A percentile compares a stretch with the other conserved stretches of the same genome.
These are phyloP conservation scores for Plenodomus tracheiphilus DNA, from an alignment of 2,329 filamentous ascomycete species.

Conservation along the genomic window DNA sequence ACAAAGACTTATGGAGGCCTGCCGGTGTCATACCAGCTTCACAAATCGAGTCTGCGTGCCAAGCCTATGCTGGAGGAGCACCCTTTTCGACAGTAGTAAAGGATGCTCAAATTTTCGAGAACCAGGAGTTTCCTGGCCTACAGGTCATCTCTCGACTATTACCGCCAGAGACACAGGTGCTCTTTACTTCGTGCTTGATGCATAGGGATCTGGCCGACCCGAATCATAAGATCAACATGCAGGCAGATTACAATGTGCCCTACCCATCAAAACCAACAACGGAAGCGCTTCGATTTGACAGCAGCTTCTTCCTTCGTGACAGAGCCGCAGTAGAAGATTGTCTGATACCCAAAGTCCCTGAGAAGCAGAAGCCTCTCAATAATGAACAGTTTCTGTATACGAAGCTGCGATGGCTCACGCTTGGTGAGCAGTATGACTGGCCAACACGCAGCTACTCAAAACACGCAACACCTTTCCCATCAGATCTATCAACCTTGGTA, in stretches of 20 bases:
- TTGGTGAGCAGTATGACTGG: conserved; percentile 97
- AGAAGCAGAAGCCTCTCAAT: conserved; percentile 72
- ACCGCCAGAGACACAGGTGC: conserved; percentile 69
- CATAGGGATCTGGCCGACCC: conserved; percentile 76
- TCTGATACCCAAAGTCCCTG: conserved; percentile 65
- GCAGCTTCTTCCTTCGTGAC: conserved; percentile 39
- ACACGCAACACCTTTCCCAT: conserved; percentile 71
- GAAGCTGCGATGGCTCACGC: conserved; percentile 89
- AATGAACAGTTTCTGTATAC: conserved; percentile 73
- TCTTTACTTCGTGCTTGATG: conserved; percentile 73
- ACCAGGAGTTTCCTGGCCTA: conserved; percentile 58
- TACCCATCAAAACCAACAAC: conserved; percentile 55
- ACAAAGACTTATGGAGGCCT: conserved; percentile 30
- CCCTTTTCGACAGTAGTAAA: conserved; percentile 19
- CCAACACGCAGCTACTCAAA: conserved; percentile 81
- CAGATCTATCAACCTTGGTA: conserved; percentile 71
- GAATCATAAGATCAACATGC: conserved; percentile 82
- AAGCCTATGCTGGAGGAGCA: conserved; percentile 35
- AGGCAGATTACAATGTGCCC: conserved; percentile 74
- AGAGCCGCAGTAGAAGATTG: conserved; percentile 27
- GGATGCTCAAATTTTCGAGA: conserved; percentile 41
- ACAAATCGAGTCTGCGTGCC: conserved; percentile 35
- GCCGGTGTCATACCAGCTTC: conserved; percentile 32
- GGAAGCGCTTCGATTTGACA: conserved; percentile 26
- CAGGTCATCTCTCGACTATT: conserved; percentile 76